Conservation (phyloP, 2,329 filamentous ascomycete species). For the Exophiala aquamarina region DNA sequence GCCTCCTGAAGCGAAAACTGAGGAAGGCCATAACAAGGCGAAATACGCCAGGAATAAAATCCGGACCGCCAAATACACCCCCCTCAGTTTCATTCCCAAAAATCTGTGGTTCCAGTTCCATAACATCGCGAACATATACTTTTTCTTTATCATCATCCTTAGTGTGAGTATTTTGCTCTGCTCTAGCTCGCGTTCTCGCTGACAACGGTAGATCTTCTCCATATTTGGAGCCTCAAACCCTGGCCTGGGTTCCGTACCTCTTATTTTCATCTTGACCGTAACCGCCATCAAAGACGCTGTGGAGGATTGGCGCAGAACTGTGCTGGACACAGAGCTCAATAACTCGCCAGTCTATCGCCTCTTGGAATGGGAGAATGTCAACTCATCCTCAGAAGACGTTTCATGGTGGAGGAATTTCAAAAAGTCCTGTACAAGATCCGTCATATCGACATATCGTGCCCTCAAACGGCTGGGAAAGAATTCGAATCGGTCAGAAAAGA, state of each 20-base stretch:
- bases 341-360: slow-evolving; percentile 93
- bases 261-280: slow-evolving; percentile 87
- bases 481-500: slow-evolving; percentile 50
- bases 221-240: slow-evolving; percentile 94
- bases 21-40: slow-evolving; percentile 71
- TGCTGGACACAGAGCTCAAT: slow-evolving; percentile 90
- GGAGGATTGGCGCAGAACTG: slow-evolving; percentile 89
- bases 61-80: slow-evolving; percentile 94
- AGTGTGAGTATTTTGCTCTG: slow-evolving; percentile 63
- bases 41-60: slow-evolving; percentile 92
- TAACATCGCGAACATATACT: slow-evolving; percentile 98
- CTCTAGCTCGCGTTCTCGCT: slow-evolving; percentile 2
- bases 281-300: slow-evolving; percentile 93
- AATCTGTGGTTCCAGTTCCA: slow-evolving; percentile 98
- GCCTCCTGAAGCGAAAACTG: slow-evolving; percentile 72
- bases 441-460: slow-evolving; percentile 55
- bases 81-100: slow-evolving; percentile 91
- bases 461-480: slow-evolving; percentile 43
- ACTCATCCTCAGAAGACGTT: slow-evolving; percentile 82
- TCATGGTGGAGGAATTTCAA: slow-evolving; percentile 86
- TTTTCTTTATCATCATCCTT: slow-evolving; percentile 92
- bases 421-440: slow-evolving; percentile 72
- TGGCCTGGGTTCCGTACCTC: slow-evolving; percentile 81
- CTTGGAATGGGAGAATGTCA: slow-evolving; percentile 87
- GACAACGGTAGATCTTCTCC: slow-evolving; percentile 72